Percentiles rank a stretch among this genome's conserved stretches.
Evolutionary conservation across 2,329 filamentous ascomycete genomes (phyloP).

Genomic region (Colletotrichum sp.): DNA sequence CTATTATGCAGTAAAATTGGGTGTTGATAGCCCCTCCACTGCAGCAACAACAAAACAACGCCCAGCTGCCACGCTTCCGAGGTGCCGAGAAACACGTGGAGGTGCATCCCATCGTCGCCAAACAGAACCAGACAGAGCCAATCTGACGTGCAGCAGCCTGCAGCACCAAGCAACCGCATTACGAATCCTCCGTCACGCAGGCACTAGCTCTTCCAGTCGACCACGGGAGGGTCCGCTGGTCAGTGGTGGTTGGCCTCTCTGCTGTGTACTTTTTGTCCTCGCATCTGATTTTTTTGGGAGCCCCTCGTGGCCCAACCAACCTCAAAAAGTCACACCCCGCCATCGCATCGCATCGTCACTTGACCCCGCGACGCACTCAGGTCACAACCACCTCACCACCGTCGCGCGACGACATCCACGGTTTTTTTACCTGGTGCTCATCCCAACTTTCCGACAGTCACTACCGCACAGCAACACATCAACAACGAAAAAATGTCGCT

Average conservation of each 20-base stretch:
- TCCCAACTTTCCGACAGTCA: not conserved
- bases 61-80: not conserved
- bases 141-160: constrained; percentile 14
- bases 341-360: not conserved
- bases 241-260: not conserved
- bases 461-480: not conserved
- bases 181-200: constrained; percentile 11
- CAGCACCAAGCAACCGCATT: constrained; percentile 3
- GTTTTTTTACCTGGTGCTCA: too few relatives aligned
- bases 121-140: constrained; percentile 9
- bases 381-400: not conserved
- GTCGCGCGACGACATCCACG: not conserved
- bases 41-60: not conserved
- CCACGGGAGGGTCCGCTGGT: not conserved
- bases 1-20: not conserved
- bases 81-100: constrained; percentile 5
- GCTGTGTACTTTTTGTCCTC: not conserved
- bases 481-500: not conserved
- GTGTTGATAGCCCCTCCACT: not conserved
- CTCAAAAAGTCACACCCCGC: not conserved
- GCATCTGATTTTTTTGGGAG: not conserved
- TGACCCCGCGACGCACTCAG: constrained; percentile 9
- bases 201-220: not conserved
- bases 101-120: not conserved
- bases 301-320: not conserved